Evolutionary conservation across 164 flowering plant genomes (phyloP).

Genomic region (Euptelea pleiosperma): DNA sequence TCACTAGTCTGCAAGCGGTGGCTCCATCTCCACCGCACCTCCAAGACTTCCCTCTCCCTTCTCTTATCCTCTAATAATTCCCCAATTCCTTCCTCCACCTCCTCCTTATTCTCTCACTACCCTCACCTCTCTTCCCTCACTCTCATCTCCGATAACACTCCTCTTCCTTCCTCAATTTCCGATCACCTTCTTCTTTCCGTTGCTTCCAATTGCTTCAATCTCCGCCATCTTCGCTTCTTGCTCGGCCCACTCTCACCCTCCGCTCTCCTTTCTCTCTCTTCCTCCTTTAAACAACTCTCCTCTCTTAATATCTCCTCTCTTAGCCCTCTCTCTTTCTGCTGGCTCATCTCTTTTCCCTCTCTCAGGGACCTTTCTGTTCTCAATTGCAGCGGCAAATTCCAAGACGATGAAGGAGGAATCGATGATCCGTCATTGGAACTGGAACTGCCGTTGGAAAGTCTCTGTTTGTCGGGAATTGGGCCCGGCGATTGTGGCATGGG

Average conservation of each 20-base stretch:
- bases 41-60: conserved; percentile 51
- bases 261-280: conserved; percentile 41
- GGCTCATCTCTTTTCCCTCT: conserved; percentile 41
- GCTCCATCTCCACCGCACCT: conserved; percentile 62
- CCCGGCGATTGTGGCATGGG: conserved; percentile 41
- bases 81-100: conserved; percentile 17
- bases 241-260: conserved; percentile 37
- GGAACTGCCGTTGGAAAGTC: conserved; percentile 51
- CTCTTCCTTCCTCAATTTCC: conserved; percentile 8
- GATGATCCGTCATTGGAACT: too few relatives aligned
- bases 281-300: conserved; percentile 33
- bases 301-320: conserved; percentile 41
- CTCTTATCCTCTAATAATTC: conserved; percentile 22
- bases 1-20: conserved; percentile 73
- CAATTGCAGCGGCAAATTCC: neutral
- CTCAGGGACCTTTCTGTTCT: conserved; percentile 38
- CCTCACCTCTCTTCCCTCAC: conserved; percentile 61
- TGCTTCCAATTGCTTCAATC: conserved; percentile 35
- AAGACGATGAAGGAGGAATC: neutral
- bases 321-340: conserved; percentile 40
- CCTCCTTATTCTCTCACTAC: conserved; percentile 45
- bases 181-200: conserved; percentile 31
- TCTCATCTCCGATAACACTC: conserved; percentile 19
- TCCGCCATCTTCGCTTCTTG: conserved; percentile 43
- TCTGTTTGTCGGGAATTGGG: conserved; percentile 49